These are phyloP conservation scores for Sphaerulina populicola DNA, from an alignment of 2,329 filamentous ascomycete genomes.

Conservation along the genomic window DNA sequence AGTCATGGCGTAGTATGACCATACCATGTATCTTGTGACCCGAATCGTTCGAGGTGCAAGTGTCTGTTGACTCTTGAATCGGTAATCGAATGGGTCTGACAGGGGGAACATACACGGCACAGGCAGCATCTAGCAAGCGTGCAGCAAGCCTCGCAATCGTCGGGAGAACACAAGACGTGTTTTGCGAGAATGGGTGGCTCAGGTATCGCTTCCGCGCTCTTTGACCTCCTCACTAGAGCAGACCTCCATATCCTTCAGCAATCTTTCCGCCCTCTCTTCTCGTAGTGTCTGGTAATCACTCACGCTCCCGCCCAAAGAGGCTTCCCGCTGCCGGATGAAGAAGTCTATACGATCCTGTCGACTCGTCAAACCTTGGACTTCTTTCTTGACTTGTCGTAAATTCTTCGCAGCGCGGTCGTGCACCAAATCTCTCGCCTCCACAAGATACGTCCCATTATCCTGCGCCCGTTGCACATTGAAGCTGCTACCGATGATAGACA, in stretches of 20 bases:
- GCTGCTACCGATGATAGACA: conserved; percentile 62
- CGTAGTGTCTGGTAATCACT: conserved; percentile 37
- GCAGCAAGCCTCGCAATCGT: too few species aligned
- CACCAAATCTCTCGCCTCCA: conserved; percentile 58
- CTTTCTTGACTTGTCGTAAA: conserved; percentile 48
- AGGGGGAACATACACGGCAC: too few species aligned
- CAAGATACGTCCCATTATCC: conserved; percentile 51
- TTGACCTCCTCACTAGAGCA: conserved; percentile 36
- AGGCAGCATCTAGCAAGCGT: too few species aligned
- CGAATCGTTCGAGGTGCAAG: too few species aligned
- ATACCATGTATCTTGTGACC: too few species aligned
- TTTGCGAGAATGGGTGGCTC: too few species aligned
- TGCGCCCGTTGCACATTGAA: conserved; percentile 64
- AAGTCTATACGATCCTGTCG: conserved; percentile 56
- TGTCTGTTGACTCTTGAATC: too few species aligned
- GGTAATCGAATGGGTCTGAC: too few species aligned
- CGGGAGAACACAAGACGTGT: too few species aligned
- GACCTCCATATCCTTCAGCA: conserved; percentile 41
- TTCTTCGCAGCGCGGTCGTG: conserved; percentile 59
- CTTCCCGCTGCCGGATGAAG: conserved; percentile 68
- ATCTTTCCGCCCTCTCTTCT: conserved; percentile 40
- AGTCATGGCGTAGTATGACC: too few species aligned
- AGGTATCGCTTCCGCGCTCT: background rate
- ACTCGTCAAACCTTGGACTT: conserved; percentile 42
- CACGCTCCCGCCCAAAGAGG: conserved; percentile 33